Evolutionary conservation across 805 yeast genomes (phyloP).

Genomic region (Millerozyma acaciae): DNA sequence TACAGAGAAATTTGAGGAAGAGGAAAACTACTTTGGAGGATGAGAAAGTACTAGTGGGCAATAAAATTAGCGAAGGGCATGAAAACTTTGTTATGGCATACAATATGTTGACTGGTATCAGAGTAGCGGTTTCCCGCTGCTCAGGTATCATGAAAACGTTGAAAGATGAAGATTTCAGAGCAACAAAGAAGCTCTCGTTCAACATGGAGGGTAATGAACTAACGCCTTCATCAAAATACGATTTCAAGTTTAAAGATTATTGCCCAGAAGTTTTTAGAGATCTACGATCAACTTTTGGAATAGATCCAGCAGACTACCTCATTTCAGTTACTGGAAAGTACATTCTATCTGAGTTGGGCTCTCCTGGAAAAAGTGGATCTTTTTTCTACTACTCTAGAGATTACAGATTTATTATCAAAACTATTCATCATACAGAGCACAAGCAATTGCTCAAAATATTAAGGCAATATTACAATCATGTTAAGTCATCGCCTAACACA

Average conservation of each 20-base stretch:
- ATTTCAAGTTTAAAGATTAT: conserved; percentile 95
- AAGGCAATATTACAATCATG: conserved; percentile 75
- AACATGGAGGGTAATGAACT: conserved; percentile 82
- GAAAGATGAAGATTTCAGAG: conserved; percentile 63
- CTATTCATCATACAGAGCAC: conserved; percentile 92
- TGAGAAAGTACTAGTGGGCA: conserved; percentile 65
- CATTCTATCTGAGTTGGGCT: conserved; percentile 83
- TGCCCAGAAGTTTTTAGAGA: conserved; percentile 92
- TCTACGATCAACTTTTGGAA: conserved; percentile 69
- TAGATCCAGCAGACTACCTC: conserved; percentile 94
- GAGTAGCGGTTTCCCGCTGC: conserved; percentile 91
- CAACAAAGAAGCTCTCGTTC: conserved; percentile 78
- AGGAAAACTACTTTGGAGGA: conserved; percentile 43
- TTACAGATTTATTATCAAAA: conserved; percentile 89
- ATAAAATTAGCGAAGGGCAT: conserved; percentile 87
- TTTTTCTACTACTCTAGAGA: conserved; percentile 94
- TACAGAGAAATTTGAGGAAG: conserved; percentile 41
- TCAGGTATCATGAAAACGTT: conserved; percentile 79
- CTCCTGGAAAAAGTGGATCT: conserved; percentile 97
- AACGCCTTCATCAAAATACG: conserved; percentile 92
- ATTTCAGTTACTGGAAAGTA: conserved; percentile 91
- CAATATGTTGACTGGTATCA: conserved; percentile 94
- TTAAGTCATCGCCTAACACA: conserved; percentile 80
- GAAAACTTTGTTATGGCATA: conserved; percentile 91
- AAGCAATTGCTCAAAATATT: conserved; percentile 71